Conservation (phyloP, 78 protist genomes). For the slime mould (Dictyostelium discoideum) region dicty_2.7 NC_007088.5:5952001-5952500, state of each 20-base stretch:
- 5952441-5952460: slow-evolving; percentile 90
- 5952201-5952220: slow-evolving; percentile 93
- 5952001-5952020: slow-evolving; percentile 87
- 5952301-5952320: slow-evolving; percentile 90
- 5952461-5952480: slow-evolving; percentile 22
- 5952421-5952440: slow-evolving; percentile 99
- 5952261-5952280: slow-evolving; percentile 93
- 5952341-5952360: slow-evolving; percentile 86
- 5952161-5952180: slow-evolving; percentile 51
- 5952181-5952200: slow-evolving; percentile 5
- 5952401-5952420: slow-evolving; percentile 90
- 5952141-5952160: slow-evolving; percentile 90
- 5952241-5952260: slow-evolving; percentile 88
- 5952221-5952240: slow-evolving; percentile 58
- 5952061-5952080: slow-evolving; percentile 62
- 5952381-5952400: slow-evolving; percentile 99
- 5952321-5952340: slow-evolving; percentile 93
- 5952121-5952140: slow-evolving; percentile 83
- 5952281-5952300: slow-evolving; percentile 97
- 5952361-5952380: slow-evolving; percentile 96
- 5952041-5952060: slow-evolving; percentile 86
- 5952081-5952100: slow-evolving; percentile 90
- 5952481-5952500: neutral
- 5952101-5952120: slow-evolving; percentile 85
- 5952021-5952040: slow-evolving; percentile 91